phyloP scores from a whole-genome alignment of 805 yeast species.

The Metschnikowia similis region DNA sequence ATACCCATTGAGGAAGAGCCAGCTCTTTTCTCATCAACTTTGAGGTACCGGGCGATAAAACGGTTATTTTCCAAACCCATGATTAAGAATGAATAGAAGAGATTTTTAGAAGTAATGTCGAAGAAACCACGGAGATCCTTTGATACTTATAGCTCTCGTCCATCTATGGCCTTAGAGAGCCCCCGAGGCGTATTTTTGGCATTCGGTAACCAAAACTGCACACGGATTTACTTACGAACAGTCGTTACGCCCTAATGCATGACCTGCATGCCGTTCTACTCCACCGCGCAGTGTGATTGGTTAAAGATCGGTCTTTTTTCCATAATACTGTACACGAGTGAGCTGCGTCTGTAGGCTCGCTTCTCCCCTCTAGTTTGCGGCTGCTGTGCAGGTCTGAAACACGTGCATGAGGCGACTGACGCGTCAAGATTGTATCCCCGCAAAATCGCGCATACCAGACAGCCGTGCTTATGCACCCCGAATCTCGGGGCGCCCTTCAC shows the following conservation, averaged over 20 bases:
- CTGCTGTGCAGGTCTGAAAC: not conserved
- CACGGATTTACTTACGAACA: not conserved
- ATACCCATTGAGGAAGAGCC: conserved; percentile 42
- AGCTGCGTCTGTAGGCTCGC: not conserved
- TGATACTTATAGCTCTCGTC: not conserved
- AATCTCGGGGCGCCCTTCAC: not conserved
- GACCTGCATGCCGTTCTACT: too few species aligned
- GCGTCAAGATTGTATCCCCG: not conserved
- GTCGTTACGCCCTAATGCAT: not conserved
- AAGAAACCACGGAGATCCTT: not conserved
- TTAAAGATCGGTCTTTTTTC: not conserved
- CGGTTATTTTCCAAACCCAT: conserved; percentile 40
- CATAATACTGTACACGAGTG: not conserved
- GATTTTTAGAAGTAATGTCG: not conserved
- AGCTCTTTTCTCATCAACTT: conserved; percentile 44
- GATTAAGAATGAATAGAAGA: not conserved
- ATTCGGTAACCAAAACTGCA: not conserved
- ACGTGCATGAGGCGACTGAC: not conserved
- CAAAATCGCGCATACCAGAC: not conserved
- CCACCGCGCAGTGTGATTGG: not conserved
- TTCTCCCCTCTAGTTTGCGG: not conserved
- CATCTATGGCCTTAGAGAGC: not conserved
- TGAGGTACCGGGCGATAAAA: conserved; percentile 31
- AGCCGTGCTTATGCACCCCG: conserved; percentile 2
- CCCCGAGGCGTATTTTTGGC: not conserved